Evolutionary conservation across 2,329 filamentous ascomycete genomes (phyloP), one percentile per base, ranked within the genome.

Genomic region (Aspergillus niger): DNA sequence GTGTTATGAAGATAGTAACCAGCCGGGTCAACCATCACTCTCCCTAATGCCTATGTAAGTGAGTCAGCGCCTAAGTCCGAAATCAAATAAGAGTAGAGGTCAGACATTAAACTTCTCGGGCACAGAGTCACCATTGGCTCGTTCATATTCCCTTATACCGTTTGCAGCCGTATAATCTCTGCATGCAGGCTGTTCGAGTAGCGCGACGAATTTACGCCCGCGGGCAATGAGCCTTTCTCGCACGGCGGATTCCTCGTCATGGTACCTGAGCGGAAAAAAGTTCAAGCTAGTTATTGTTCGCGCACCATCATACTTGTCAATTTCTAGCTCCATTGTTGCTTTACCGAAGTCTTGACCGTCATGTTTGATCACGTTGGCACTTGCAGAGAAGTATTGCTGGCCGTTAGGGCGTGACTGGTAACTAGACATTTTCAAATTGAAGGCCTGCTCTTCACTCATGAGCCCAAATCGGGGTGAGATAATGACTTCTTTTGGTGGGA

Each of bases 301-400:
- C 41, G 52, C 36, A 17, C 52, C 52, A 0, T 55, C 52, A 22
- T 44, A 55, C 5, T 43, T 15, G 28, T 55, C 38, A 17, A 55
- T 55, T 8, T 55, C 38, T 13, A 55, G 15, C 15, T 13, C 22
- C 3, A 43, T 15, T 11, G 5, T 15, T 2, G 52, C 15, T 8
- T 13, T 26, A 20, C 52, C 52, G 30, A 55, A 55, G 28, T 55
- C 52, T 28, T 43, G 52, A 38, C 52, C 52, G 28, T 55, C 52
- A 17, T 39, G 24, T 17, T 28, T 39, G 17, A 55, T 39, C 20
- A 28, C 13, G 13, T n/a, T 15, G 22, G 36, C 22, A 41, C 2
- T 4, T 2, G 36, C 52, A 13, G 52, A 26, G 2, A 55, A 55
- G 38, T 30, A 49, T 30, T 30, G 5, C 8, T 28, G 24, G 22